Base-by-base conservation (phyloP, 2,329 filamentous ascomycete genomes). In the Exophiala oligosperma region DNA sequence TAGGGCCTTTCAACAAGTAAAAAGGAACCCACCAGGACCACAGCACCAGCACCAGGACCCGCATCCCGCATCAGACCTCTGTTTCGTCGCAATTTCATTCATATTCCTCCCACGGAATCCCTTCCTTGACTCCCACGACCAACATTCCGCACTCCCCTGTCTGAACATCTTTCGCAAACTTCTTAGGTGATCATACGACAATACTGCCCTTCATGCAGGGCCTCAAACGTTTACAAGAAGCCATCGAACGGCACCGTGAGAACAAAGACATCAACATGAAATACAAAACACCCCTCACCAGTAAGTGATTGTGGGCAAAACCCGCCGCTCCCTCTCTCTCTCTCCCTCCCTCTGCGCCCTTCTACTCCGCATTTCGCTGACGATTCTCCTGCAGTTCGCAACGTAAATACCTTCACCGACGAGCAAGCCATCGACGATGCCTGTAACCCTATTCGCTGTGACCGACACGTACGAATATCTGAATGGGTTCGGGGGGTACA, bases 401-500 rank as follows among this genome's bases (percentile, higher is more conserved):
- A 68, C 61, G 61, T 68, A 28, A 66, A 60, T 38, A 66, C 63
- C 17, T 67, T 68, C 38, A 60, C 62, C 49, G 66, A 68, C 64
- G 63, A 65, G 44, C 66, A 68, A 64, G 62, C 60, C 51, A 65
- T 67, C 51, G 58, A 66, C 57, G 66, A 89, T 89, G 86, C 86
- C 86, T 64, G 79, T 81, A 68, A 87, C 85, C 32, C 74, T 82
- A 14, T 89, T 89, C 76, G 78, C 73, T 49, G 79, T 82, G 59
- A 78, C 81, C 40, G 86, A 89, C 71, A 86, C 84, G 64, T 94
- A 94, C 78, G 79, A 78, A 58, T 94, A 94, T 74, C 87, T 86
- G 69, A 89, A 86, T 77, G 90, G 90, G 72, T 92, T 94, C 77
- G 82, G 83, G 72, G 85, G 81, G 49, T 87, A 92, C 71, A 84